A percentile compares a stretch with the other conserved stretches of the same genome.
phyloP scores from a whole-genome alignment of 2,329 filamentous ascomycete genomes.

The Botrytis byssoidea region DNA sequence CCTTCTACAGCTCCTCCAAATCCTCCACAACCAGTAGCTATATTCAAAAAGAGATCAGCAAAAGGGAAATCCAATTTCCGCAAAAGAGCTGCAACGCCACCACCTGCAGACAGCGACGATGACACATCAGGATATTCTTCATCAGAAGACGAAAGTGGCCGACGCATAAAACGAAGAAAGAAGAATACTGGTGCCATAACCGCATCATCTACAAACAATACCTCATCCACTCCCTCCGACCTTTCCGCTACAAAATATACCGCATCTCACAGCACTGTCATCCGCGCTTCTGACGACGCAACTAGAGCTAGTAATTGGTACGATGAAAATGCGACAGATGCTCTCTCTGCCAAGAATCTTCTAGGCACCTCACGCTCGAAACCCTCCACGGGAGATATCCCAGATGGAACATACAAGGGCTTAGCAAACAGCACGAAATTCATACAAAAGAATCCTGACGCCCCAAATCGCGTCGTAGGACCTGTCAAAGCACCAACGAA shows the following conservation, averaged over 20 bases:
- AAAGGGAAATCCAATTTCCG: slow-evolving; percentile 76
- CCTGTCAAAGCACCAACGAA: slow-evolving; percentile 88
- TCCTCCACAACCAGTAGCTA: slow-evolving; percentile 45
- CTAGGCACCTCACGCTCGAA: slow-evolving; percentile 54
- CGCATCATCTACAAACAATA: slow-evolving; percentile 55
- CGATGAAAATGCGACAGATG: slow-evolving; percentile 61
- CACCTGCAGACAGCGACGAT: slow-evolving; percentile 56
- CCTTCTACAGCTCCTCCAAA: slow-evolving; percentile 1
- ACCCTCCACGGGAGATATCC: slow-evolving; percentile 32
- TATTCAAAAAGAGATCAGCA: slow-evolving; percentile 83
- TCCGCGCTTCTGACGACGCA: slow-evolving; percentile 75
- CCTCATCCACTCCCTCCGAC: slow-evolving; percentile 43
- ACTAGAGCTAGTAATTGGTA: slow-evolving; percentile 90
- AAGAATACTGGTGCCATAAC: slow-evolving; percentile 65
- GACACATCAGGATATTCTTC: slow-evolving; percentile 60
- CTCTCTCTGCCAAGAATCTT: slow-evolving; percentile 49
- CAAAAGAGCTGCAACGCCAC: slow-evolving; percentile 77
- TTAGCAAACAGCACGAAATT: slow-evolving; percentile 68
- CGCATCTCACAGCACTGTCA: slow-evolving; percentile 60
- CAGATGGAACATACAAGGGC: slow-evolving; percentile 74
- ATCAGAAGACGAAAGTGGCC: slow-evolving; percentile 74
- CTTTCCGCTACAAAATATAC: slow-evolving; percentile 54
- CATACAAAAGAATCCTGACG: slow-evolving; percentile 78
- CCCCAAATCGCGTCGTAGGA: slow-evolving; percentile 68
- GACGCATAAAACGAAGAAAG: slow-evolving; percentile 74